A percentile compares a stretch with the other conserved stretches of the same genome.
Evolutionary conservation across 306 rosid species (phyloP).

Genomic region (Aeschynomene evenia): DNA sequence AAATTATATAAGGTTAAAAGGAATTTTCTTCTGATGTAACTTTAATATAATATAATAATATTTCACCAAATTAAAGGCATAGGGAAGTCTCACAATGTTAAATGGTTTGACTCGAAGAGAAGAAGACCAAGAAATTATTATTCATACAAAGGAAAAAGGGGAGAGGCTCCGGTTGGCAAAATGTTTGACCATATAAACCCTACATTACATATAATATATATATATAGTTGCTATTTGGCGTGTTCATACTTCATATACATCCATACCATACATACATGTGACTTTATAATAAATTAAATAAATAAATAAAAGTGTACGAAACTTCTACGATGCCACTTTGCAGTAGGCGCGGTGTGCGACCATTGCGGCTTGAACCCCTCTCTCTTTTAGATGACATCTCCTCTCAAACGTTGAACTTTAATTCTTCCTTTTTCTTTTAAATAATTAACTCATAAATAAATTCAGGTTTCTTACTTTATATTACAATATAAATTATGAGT

Average conservation of each 20-base stretch:
- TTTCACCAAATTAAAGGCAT: neutral
- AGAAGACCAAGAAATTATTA: constrained; percentile 25
- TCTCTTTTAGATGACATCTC: constrained; percentile 22
- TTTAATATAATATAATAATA: too few relatives aligned
- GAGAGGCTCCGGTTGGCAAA: constrained; percentile 40
- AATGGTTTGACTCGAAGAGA: constrained; percentile 32
- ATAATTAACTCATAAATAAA: too few relatives aligned
- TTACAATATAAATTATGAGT: too few relatives aligned
- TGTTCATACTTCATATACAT: too few relatives aligned
- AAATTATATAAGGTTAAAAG: too few relatives aligned
- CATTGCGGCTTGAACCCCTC: constrained; percentile 46
- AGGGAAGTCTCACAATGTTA: constrained; percentile 30
- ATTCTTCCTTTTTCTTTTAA: constrained; percentile 37
- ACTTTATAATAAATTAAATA: constrained; percentile 30
- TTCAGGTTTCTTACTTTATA: too few relatives aligned
- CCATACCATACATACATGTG: constrained; percentile 45
- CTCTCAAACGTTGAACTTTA: constrained; percentile 59
- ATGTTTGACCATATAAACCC: constrained; percentile 46
- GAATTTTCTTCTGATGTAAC: too few relatives aligned
- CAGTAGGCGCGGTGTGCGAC: constrained; percentile 36
- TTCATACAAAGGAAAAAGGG: neutral
- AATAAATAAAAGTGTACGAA: constrained; percentile 46
- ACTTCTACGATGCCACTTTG: constrained; percentile 57
- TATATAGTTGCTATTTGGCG: constrained; percentile 27
- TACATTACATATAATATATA: too few relatives aligned